Conservation (phyloP, 164 flowering plant genomes). For the Vitis vinifera region DNA sequence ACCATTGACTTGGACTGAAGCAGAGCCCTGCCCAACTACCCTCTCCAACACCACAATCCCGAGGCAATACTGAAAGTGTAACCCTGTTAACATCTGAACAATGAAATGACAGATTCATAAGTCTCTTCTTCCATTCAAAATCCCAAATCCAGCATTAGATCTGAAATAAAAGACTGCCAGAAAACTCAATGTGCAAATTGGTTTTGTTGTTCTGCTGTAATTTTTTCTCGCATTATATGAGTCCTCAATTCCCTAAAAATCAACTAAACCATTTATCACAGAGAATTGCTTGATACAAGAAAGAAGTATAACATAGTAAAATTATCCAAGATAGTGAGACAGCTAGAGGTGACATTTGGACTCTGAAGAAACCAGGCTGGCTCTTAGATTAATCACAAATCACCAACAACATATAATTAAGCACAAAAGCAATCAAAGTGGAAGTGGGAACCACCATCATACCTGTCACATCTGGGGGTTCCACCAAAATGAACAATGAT, state of each 20-base stretch:
- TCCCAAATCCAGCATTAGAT: neutral
- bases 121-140: neutral
- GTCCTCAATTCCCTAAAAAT: neutral
- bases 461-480: no score
- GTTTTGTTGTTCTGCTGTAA: neutral
- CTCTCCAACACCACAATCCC: conserved; percentile 79
- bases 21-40: conserved; percentile 87
- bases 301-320: no score
- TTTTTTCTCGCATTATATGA: neutral
- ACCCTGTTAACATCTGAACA: conserved; percentile 67
- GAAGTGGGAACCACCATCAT: no score
- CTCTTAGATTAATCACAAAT: no score
- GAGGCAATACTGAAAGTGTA: conserved; percentile 68
- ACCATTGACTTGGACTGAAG: conserved; percentile 76
- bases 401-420: no score
- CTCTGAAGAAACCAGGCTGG: no score
- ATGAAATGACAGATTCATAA: conserved; percentile 10
- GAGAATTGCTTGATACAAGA: no score
- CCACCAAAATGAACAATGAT: no score
- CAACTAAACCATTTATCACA: neutral
- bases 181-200: neutral
- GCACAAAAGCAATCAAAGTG: no score
- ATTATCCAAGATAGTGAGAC: no score
- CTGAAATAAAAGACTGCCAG: conserved; percentile 2
- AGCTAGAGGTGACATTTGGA: no score